Percentiles rank a stretch among this genome's conserved stretches.
Evolutionary conservation across 2,329 filamentous ascomycete genomes (phyloP).

Genomic region (Rhynchosporium secalis): DNA sequence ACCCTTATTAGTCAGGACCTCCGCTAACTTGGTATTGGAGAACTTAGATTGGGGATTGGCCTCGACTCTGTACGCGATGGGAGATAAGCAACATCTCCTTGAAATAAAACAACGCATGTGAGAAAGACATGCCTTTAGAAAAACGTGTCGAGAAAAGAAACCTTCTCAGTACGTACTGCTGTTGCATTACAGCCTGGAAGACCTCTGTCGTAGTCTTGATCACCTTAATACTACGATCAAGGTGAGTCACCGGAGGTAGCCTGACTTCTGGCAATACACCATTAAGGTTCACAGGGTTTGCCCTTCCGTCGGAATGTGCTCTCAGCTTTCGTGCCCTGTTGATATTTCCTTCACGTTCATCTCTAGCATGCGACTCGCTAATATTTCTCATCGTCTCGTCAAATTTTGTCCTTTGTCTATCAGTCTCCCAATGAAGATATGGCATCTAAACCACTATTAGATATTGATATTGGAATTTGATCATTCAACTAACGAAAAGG

Average conservation of each 20-base stretch:
- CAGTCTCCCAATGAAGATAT: conserved; percentile 12
- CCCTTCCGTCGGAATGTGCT: background rate
- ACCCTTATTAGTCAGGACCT: background rate
- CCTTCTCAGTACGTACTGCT: background rate
- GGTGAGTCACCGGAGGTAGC: background rate
- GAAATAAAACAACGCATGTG: too few species aligned
- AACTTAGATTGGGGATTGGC: background rate
- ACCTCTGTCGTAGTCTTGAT: conserved; percentile 46
- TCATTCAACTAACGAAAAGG: background rate
- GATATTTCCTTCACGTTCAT: background rate
- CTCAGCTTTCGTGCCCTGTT: background rate
- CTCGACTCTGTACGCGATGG: background rate
- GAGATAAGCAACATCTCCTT: too few species aligned
- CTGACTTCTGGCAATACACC: too few species aligned
- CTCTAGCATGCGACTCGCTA: background rate
- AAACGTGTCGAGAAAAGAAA: too few species aligned
- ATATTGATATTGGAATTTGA: background rate
- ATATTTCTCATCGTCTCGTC: background rate
- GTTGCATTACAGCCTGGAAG: conserved; percentile 29
- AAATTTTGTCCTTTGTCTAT: background rate
- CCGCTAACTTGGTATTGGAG: background rate
- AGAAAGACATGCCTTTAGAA: too few species aligned
- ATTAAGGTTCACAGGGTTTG: too few species aligned
- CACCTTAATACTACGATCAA: conserved; percentile 20
- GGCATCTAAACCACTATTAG: conserved; percentile 22